Base-by-base conservation (phyloP, 345 rosid genomes). In the Reutealis trisperma region DNA sequence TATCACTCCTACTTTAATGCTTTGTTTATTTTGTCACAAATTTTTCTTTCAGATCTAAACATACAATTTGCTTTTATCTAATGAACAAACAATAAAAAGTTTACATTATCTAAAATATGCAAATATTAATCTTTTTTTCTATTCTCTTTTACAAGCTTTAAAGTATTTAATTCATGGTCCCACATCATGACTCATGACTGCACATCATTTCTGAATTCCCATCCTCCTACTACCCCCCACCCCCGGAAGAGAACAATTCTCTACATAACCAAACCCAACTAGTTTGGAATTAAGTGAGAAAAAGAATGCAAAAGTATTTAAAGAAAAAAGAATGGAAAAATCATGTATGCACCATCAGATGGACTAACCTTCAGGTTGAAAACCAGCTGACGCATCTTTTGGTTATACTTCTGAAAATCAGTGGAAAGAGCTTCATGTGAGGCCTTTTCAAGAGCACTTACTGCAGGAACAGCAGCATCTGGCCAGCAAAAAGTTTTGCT, bases 381-480 rank as follows among this genome's bases (percentile, higher is more conserved):
- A 71, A 80, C 83, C 69, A 96, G 81, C 77, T 90, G 89, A 74
- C 99, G 88, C 92, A 96, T 42, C 84, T 92, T 92, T 77, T 92
- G 96, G 83, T 94, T 96, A 75, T 93, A 96, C 78, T 96, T 96
- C 73, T 92, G 96, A 77, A 81, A 92, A 88, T 96, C 97, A 0
- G 82, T 79, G 16, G 92, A 82, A 78, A 93, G 87, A 62, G 95
- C 71, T 64, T 86, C 91, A 84, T 93, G 94, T 15, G 90, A 85
- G 21, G 90, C 97, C 84, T 86, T 83, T 92, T 96, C 99, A 79
- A 96, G 97, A 65, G 94, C 92, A 80, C 76, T 77, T 66, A 92
- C 90, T 7, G 93, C 88, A 72, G 88, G 82, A 84, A 93, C 92
- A 68, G 96, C 97, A 83, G 83, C 90, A 87, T 96, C 94, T 45